Base-by-base conservation (phyloP, 1,284 basidiomycete genomes). In the Cutaneotrichosporon cavernicola region DNA sequence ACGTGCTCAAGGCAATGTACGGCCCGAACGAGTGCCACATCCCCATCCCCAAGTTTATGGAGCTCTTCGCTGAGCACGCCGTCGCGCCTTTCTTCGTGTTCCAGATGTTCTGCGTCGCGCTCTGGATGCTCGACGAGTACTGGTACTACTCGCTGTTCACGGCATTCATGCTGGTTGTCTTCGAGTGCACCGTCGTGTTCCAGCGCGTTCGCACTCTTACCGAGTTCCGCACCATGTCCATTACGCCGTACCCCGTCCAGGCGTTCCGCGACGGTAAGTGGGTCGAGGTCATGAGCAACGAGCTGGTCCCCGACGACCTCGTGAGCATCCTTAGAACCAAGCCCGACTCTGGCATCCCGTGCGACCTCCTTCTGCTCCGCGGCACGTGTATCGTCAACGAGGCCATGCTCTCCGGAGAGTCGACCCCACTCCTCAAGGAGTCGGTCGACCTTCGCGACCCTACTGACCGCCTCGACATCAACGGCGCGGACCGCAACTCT, bases 141-240 rank as follows among this genome's bases (percentile, higher is more conserved):
- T 97, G 93, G 93, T 97, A 96, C 79, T 97, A 96, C 84, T 92
- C 90, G 68, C 81, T 97, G 51, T 97, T 97, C 83, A 97, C 95
- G 0, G 85, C 94, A 38, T 97, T 97, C 85, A 97, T 97, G 95
- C 84, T 97, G 57, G 82, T 97, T 60, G 89, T 96, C 66, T 97
- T 97, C 75, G 95, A 97, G 81, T 97, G 93, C 81, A 97, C 95
- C 1, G 92, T 95, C 46, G 94, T 97, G 26, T 97, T 90, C 87
- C 94, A 97, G 88, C 90, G 94, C 26, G 85, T 97, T 18, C 85
- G 87, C 71, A 97, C 94, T 4, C 81, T 97, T 57, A 92, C 89
- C 34, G 95, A 97, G 80, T 97, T 97, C 82, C 85, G 94, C 65
- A 96, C 93, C 0, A 97, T 97, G 95, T 88, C 90, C 32, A 88